These are phyloP conservation scores for Mallotus nudiflorus DNA, from an alignment of 345 rosid species.

Conservation along the genomic window DNA sequence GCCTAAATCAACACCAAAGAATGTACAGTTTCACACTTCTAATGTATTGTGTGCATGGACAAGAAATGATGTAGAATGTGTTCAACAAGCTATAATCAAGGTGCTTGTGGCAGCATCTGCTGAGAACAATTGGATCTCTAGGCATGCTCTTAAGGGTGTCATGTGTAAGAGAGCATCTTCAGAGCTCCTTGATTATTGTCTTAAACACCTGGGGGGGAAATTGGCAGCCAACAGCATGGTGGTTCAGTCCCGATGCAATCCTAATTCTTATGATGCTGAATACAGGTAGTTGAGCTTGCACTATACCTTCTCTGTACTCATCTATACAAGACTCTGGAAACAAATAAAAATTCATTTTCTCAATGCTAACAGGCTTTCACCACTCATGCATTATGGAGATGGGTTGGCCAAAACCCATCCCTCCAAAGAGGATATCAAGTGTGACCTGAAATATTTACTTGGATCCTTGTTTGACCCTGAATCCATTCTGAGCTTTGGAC, in stretches of 20 bases:
- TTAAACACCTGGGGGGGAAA: constrained; percentile 54
- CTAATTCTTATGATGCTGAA: constrained; percentile 44
- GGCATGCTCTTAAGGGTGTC: constrained; percentile 61
- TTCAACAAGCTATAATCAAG: constrained; percentile 51
- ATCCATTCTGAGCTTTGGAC: constrained; percentile 33
- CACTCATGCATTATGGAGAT: constrained; percentile 26
- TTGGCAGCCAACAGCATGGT: constrained; percentile 37
- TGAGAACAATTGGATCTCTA: constrained; percentile 44
- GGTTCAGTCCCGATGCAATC: constrained; percentile 46
- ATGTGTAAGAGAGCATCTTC: constrained; percentile 50
- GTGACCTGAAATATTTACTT: constrained; percentile 53
- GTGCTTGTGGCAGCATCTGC: constrained; percentile 43
- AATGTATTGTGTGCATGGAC: constrained; percentile 52
- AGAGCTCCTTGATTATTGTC: constrained; percentile 65
- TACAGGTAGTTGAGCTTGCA: constrained; percentile 44
- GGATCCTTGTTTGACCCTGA: constrained; percentile 55
- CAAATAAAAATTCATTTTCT: not conserved
- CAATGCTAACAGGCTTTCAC: constrained; percentile 41
- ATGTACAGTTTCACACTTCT: not conserved
- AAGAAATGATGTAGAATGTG: constrained; percentile 48
- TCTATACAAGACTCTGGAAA: not conserved
- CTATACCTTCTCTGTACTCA: not conserved
- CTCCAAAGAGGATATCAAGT: constrained; percentile 48
- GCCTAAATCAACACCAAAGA: constrained; percentile 10
- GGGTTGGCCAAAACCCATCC: constrained; percentile 28